These are phyloP conservation scores for Lepiota venenata DNA, from an alignment of 768 basidiomycete genomes.

Conservation along the genomic window DNA sequence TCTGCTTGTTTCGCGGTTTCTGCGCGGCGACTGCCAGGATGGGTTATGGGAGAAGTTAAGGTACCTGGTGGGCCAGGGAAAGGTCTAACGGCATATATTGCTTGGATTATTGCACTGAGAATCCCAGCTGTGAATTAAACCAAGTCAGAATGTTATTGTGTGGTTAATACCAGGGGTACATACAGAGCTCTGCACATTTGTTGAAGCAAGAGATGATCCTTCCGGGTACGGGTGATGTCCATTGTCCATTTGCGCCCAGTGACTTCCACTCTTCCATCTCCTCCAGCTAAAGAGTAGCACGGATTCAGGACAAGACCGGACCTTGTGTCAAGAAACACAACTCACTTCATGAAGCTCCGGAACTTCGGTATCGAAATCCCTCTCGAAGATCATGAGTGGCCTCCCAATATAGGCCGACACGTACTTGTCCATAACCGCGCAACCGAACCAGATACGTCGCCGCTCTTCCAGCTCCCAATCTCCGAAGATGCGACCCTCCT, in stretches of 20 bases:
- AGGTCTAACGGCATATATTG: conserved; percentile 65
- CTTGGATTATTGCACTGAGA: conserved; percentile 63
- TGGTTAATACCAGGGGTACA: conserved; percentile 20
- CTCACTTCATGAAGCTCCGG: conserved; percentile 59
- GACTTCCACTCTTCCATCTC: conserved; percentile 54
- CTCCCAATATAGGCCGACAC: conserved; percentile 77
- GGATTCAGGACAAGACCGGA: conserved; percentile 4
- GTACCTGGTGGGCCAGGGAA: conserved; percentile 14
- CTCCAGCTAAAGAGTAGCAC: conserved; percentile 44
- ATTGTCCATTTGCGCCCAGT: conserved; percentile 17
- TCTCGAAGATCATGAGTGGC: conserved; percentile 70
- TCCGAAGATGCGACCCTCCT: conserved; percentile 46
- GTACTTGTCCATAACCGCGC: conserved; percentile 77
- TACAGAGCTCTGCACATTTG: conserved; percentile 70
- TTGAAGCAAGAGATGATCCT: conserved; percentile 73
- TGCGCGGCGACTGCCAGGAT: conserved; percentile 44
- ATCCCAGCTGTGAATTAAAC: conserved; percentile 50
- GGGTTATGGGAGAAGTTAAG: background rate
- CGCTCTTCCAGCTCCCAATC: conserved; percentile 65
- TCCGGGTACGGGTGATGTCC: conserved; percentile 35
- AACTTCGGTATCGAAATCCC: conserved; percentile 71
- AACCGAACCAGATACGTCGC: conserved; percentile 74
- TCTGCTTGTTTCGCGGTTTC: conserved; percentile 36
- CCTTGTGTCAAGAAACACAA: conserved; percentile 7
- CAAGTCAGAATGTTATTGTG: conserved; percentile 1